These are phyloP conservation scores for Colletotrichum euphorbiae DNA, from an alignment of 2,329 filamentous ascomycete species.

Conservation along the genomic window DNA sequence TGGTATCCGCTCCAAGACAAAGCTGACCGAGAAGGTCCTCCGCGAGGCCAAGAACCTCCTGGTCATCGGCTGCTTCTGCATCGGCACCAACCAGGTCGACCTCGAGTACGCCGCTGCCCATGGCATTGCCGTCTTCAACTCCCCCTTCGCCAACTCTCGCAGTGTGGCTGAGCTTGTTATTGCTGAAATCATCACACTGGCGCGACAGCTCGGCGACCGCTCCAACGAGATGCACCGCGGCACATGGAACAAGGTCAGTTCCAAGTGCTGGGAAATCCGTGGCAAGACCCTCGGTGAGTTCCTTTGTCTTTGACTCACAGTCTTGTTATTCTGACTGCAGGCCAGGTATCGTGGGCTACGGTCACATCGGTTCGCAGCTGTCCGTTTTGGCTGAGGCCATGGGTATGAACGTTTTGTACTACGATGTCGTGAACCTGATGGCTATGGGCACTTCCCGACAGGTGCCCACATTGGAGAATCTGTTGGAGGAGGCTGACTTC, in stretches of 20 bases:
- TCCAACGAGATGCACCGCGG: slow-evolving; percentile 94
- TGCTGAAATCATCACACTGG: slow-evolving; percentile 89
- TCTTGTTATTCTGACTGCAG: slow-evolving; percentile 6
- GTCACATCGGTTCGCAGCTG: slow-evolving; percentile 95
- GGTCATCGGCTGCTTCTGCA: slow-evolving; percentile 98
- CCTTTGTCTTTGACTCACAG: background rate
- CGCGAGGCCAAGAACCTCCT: slow-evolving; percentile 92
- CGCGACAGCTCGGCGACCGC: slow-evolving; percentile 91
- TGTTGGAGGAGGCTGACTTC: slow-evolving; percentile 87
- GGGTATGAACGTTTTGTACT: slow-evolving; percentile 99
- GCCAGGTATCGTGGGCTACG: slow-evolving; percentile 90
- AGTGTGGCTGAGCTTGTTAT: slow-evolving; percentile 98
- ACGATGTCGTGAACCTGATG: slow-evolving; percentile 95
- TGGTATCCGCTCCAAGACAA: slow-evolving; percentile 97
- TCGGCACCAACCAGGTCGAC: slow-evolving; percentile 96
- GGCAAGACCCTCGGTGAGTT: slow-evolving; percentile 89
- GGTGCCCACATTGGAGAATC: slow-evolving; percentile 79
- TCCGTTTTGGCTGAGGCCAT: slow-evolving; percentile 96
- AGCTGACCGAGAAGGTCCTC: slow-evolving; percentile 87
- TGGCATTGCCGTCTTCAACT: slow-evolving; percentile 98
- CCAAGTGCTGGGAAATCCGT: slow-evolving; percentile 96
- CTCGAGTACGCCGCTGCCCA: slow-evolving; percentile 83
- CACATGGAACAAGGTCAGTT: slow-evolving; percentile 97
- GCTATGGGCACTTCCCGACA: slow-evolving; percentile 89
- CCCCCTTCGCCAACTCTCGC: slow-evolving; percentile 96